Evolutionary conservation across 2,329 filamentous ascomycete species (phyloP).

Genomic region (Teratosphaeria nubilosa): DNA sequence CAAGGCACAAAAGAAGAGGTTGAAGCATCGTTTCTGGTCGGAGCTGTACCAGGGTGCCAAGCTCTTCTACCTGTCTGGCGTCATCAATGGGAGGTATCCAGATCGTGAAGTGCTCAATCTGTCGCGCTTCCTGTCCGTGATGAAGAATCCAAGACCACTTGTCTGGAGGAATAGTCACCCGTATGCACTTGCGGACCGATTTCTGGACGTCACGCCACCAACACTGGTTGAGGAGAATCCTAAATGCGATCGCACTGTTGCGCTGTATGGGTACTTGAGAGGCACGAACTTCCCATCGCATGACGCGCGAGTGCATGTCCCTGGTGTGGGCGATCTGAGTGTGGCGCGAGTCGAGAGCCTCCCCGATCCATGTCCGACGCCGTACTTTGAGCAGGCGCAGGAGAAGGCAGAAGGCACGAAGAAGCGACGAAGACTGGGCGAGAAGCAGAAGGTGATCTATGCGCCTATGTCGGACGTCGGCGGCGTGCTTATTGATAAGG

Average conservation of each 20-base stretch:
- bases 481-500: conserved; percentile 89
- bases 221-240: conserved; percentile 79
- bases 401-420: conserved; percentile 78
- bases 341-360: conserved; percentile 75
- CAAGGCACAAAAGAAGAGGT: conserved; percentile 86
- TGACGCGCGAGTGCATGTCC: conserved; percentile 80
- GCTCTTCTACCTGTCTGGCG: conserved; percentile 90
- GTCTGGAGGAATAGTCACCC: conserved; percentile 95
- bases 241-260: conserved; percentile 83
- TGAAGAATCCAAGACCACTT: conserved; percentile 97
- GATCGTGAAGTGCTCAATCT: conserved; percentile 94
- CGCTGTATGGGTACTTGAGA: conserved; percentile 84
- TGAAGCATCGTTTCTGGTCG: conserved; percentile 94
- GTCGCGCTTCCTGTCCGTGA: conserved; percentile 88
- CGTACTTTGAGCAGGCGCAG: conserved; percentile 75
- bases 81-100: conserved; percentile 92
- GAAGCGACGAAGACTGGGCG: conserved; percentile 69
- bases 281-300: conserved; percentile 87
- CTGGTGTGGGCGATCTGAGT: conserved; percentile 80
- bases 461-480: conserved; percentile 98
- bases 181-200: conserved; percentile 86
- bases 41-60: conserved; percentile 96
- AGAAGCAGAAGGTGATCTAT: conserved; percentile 94
- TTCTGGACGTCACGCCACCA: conserved; percentile 89
- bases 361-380: conserved; percentile 91